phyloP scores from a whole-genome alignment of 352 stramenopile species.

The Peronospora destructor region DNA sequence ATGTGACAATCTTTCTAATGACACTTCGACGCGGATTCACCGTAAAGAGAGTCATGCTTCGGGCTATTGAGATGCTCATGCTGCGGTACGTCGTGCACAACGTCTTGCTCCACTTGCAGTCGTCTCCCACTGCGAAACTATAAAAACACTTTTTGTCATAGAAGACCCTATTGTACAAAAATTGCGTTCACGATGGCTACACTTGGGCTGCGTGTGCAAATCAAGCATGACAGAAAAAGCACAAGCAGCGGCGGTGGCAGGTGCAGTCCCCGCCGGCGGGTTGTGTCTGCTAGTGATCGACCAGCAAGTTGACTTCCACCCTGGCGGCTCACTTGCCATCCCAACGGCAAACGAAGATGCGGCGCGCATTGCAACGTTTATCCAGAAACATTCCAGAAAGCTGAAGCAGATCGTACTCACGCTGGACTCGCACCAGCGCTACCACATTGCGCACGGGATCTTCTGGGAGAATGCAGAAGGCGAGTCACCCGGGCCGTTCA shows the following conservation, averaged over 20 bases:
- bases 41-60: conserved; percentile 41
- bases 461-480: conserved; percentile 86
- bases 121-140: conserved; percentile 25
- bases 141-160: conserved; percentile 10
- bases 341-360: conserved; percentile 88
- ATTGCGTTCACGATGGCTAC: conserved; percentile 8
- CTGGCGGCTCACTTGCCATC: conserved; percentile 92
- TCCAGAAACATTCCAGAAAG: conserved; percentile 47
- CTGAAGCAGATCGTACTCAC: conserved; percentile 91
- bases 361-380: conserved; percentile 83
- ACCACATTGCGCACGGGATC: conserved; percentile 92
- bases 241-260: conserved; percentile 35
- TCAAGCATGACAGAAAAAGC: conserved; percentile 24
- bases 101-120: conserved; percentile 38
- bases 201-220: conserved; percentile 2
- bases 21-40: conserved; percentile 45
- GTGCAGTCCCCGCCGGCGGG: conserved; percentile 37
- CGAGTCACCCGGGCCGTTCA: conserved; percentile 87
- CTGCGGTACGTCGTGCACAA: conserved; percentile 46
- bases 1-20: conserved; percentile 48
- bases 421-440: conserved; percentile 92
- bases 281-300: conserved; percentile 91
- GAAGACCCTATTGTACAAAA: not conserved
- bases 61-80: conserved; percentile 50
- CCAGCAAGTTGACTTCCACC: conserved; percentile 94